These are phyloP conservation scores for Ambrosia hybrid DNA, from an alignment of 140 eudicot genomes.

Conservation along the genomic window DNA sequence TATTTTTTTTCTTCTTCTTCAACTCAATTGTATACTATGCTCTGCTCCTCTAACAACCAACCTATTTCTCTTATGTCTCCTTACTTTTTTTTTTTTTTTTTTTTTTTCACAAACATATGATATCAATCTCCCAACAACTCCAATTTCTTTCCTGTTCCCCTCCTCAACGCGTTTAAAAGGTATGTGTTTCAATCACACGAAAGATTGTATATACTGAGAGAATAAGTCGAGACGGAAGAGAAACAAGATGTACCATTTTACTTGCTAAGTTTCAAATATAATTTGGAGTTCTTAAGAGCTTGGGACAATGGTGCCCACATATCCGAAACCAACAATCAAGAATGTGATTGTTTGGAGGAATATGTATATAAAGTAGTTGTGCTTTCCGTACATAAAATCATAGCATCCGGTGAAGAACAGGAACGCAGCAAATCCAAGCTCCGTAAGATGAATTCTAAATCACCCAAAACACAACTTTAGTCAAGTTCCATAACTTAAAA, in stretches of 20 bases:
- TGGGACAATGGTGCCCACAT: slow-evolving; percentile 93
- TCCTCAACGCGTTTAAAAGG: slow-evolving; percentile 14
- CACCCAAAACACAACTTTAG: slow-evolving; percentile 5
- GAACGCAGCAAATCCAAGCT: slow-evolving; percentile 80
- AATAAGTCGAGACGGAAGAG: slow-evolving; percentile 26
- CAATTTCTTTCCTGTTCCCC: slow-evolving; percentile 18
- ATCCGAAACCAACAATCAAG: slow-evolving; percentile 38
- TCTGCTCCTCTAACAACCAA: slow-evolving; percentile 37
- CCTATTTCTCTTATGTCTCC: slow-evolving; percentile 38
- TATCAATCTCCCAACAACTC: slow-evolving; percentile 26
- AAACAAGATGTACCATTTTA: slow-evolving; percentile 18
- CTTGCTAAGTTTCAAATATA: slow-evolving; percentile 1
- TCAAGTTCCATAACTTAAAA: slow-evolving; percentile 3
- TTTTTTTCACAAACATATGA: slow-evolving; percentile 25
- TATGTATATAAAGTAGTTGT: slow-evolving; percentile 38
- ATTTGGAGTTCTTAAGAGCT: slow-evolving; percentile 43
- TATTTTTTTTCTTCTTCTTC: slow-evolving; percentile 24
- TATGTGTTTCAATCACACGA: slow-evolving; percentile 39
- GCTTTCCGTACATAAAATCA: slow-evolving; percentile 77
- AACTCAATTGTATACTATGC: slow-evolving; percentile 39
- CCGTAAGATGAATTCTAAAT: slow-evolving; percentile 70
- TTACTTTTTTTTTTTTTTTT: background rate
- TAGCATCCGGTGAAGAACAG: slow-evolving; percentile 88
- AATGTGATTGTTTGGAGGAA: no score
- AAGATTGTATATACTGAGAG: slow-evolving; percentile 41